phyloP scores from a whole-genome alignment of 2,329 filamentous ascomycete genomes.

The Pseudogymnoascus sp. region DNA sequence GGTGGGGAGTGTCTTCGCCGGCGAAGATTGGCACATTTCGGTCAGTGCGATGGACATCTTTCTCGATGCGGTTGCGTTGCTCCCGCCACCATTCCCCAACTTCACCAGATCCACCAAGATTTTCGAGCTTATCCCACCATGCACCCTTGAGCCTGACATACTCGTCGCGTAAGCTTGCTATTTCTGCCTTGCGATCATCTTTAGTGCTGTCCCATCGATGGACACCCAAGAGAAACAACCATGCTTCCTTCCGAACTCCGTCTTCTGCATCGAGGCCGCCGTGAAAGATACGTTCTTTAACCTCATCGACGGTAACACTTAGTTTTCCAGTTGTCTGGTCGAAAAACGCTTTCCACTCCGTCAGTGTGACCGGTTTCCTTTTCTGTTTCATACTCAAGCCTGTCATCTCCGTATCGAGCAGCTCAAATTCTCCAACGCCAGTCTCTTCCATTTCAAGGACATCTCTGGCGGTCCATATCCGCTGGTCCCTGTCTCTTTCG shows the following conservation, averaged over 20 bases:
- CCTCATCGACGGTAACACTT: conserved; percentile 75
- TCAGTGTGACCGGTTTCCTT: conserved; percentile 65
- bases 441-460: conserved; percentile 91
- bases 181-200: conserved; percentile 73
- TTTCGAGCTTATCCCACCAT: conserved; percentile 93
- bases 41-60: conserved; percentile 96
- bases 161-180: conserved; percentile 81
- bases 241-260: conserved; percentile 89
- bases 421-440: conserved; percentile 90
- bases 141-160: conserved; percentile 88
- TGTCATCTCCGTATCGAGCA: conserved; percentile 70
- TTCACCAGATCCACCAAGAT: conserved; percentile 69
- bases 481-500: conserved; percentile 72
- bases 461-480: conserved; percentile 89
- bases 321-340: conserved; percentile 65
- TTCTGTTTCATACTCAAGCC: conserved; percentile 66
- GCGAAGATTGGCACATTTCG: conserved; percentile 90
- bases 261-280: conserved; percentile 83
- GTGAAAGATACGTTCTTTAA: conserved; percentile 96
- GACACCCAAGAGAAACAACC: conserved; percentile 87
- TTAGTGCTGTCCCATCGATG: conserved; percentile 86
- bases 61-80: conserved; percentile 93
- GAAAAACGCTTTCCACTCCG: conserved; percentile 90
- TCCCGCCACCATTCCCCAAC: conserved; percentile 95
- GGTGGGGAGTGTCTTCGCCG: conserved; percentile 92